These are phyloP conservation scores for Epichloe glyceriae DNA, from an alignment of 2,329 filamentous ascomycete genomes.

Conservation along the genomic window DNA sequence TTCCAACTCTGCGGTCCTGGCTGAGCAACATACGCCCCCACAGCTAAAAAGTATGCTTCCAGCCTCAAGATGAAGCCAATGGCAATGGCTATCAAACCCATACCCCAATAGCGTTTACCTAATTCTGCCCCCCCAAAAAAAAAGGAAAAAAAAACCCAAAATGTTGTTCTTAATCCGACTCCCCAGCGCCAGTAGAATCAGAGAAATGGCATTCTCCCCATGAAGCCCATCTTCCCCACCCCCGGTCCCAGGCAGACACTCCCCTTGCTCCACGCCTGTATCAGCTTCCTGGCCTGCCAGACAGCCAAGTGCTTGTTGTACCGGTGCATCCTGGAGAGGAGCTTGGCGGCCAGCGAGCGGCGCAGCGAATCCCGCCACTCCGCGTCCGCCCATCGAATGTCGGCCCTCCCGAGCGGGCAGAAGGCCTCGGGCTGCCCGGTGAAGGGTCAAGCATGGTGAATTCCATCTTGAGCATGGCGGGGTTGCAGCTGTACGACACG, in stretches of 20 bases:
- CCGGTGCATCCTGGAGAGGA: constrained; percentile 15
- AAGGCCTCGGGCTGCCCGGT: constrained; percentile 10
- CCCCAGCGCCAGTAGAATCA: constrained; percentile 12
- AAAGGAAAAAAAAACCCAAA: too few relatives aligned
- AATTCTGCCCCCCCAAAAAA: too few relatives aligned
- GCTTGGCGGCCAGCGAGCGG: constrained; percentile 10
- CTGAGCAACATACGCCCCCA: too few relatives aligned
- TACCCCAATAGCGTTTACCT: too few relatives aligned
- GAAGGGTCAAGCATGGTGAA: constrained; percentile 14
- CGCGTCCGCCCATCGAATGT: constrained; percentile 13
- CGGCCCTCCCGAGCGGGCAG: constrained; percentile 15
- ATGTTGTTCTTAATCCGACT: too few relatives aligned
- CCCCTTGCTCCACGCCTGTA: constrained; percentile 14
- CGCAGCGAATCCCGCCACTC: constrained; percentile 13
- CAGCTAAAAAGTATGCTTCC: too few relatives aligned
- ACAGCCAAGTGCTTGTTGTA: constrained; percentile 20
- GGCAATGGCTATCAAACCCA: too few relatives aligned
- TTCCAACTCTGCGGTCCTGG: too few relatives aligned
- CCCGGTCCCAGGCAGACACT: constrained; percentile 14
- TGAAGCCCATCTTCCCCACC: constrained; percentile 11
- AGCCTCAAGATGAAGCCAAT: too few relatives aligned
- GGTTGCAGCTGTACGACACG: constrained; percentile 15
- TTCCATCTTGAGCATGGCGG: constrained; percentile 15
- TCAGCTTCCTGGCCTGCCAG: constrained; percentile 15
- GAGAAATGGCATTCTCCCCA: constrained; percentile 11